Conservation (phyloP, 768 basidiomycete species). For the Postia placenta region DNA sequence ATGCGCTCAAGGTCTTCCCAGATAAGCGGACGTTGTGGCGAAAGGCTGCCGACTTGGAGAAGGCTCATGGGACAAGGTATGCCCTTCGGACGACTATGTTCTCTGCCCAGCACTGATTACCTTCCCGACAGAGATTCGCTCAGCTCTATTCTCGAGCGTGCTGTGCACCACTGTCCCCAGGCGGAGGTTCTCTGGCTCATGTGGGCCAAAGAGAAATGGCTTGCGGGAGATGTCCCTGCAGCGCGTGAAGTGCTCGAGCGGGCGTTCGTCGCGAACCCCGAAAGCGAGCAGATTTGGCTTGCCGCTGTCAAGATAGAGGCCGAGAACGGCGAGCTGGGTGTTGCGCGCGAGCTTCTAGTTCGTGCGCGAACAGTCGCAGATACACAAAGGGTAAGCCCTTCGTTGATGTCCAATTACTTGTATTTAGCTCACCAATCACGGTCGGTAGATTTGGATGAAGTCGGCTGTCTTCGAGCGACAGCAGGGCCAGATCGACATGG, state of each 20-base stretch:
- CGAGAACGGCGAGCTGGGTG: constrained; percentile 86
- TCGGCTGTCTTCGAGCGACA: constrained; percentile 93
- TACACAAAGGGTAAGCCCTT: constrained; percentile 73
- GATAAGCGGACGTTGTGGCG: constrained; percentile 84
- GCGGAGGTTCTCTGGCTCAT: constrained; percentile 97
- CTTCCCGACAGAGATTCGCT: constrained; percentile 67
- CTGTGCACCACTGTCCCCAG: constrained; percentile 88
- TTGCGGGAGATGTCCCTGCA: constrained; percentile 81
- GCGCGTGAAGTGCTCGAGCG: constrained; percentile 84
- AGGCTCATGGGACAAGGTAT: constrained; percentile 78
- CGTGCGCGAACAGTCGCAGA: constrained; percentile 89
- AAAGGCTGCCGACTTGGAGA: constrained; percentile 89
- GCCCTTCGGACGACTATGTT: constrained; percentile 14
- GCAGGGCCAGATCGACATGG: constrained; percentile 67
- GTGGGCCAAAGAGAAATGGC: constrained; percentile 97
- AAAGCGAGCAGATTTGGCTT: constrained; percentile 96
- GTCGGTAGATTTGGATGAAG: constrained; percentile 94
- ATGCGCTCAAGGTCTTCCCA: constrained; percentile 87
- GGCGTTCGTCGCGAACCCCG: constrained; percentile 92
- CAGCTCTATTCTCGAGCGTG: constrained; percentile 73
- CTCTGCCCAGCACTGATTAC: constrained; percentile 1
- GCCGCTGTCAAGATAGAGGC: constrained; percentile 97
- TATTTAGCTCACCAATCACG: neutral
- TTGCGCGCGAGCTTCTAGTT: constrained; percentile 80
- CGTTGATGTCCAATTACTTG: neutral